These are phyloP conservation scores for Monosporascus sp. DNA, from an alignment of 2,329 filamentous ascomycete species.

Conservation along the genomic window DNA sequence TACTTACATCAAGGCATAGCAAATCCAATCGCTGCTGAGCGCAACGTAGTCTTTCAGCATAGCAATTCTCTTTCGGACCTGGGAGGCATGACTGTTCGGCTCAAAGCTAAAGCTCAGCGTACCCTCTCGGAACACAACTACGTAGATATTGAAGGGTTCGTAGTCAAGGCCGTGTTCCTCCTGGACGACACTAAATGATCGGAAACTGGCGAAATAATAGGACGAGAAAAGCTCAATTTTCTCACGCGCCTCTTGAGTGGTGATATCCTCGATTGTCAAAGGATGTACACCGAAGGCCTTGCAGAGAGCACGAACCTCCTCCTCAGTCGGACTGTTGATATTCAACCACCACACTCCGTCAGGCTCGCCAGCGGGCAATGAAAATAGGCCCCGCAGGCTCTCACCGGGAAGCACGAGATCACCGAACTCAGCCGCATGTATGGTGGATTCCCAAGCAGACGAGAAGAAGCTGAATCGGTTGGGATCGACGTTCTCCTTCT, in stretches of 20 bases:
- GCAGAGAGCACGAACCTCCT: slow-evolving; percentile 82
- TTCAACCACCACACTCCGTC: slow-evolving; percentile 99
- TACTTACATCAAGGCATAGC: slow-evolving; percentile 89
- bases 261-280: slow-evolving; percentile 92
- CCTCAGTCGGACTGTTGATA: slow-evolving; percentile 81
- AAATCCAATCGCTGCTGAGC: slow-evolving; percentile 96
- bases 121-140: slow-evolving; percentile 92
- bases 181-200: slow-evolving; percentile 77
- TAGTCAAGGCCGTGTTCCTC: slow-evolving; percentile 78
- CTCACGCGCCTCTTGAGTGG: slow-evolving; percentile 90
- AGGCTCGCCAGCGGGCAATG: slow-evolving; percentile 53
- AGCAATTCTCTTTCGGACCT: slow-evolving; percentile 87
- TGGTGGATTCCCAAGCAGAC: slow-evolving; percentile 86
- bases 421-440: slow-evolving; percentile 83
- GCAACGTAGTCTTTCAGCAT: slow-evolving; percentile 92
- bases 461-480: slow-evolving; percentile 97
- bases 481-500: slow-evolving; percentile 48
- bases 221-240: slow-evolving; percentile 97
- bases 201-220: slow-evolving; percentile 98
- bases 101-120: slow-evolving; percentile 92
- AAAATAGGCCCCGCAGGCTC: slow-evolving; percentile 81
- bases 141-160: slow-evolving; percentile 93
- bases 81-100: slow-evolving; percentile 78
- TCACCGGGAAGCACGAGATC: slow-evolving; percentile 87
- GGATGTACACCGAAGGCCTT: slow-evolving; percentile 95